phyloP scores from a whole-genome alignment of 495 filamentous ascomycete genomes.

The Aspergillus avenaceus region DNA sequence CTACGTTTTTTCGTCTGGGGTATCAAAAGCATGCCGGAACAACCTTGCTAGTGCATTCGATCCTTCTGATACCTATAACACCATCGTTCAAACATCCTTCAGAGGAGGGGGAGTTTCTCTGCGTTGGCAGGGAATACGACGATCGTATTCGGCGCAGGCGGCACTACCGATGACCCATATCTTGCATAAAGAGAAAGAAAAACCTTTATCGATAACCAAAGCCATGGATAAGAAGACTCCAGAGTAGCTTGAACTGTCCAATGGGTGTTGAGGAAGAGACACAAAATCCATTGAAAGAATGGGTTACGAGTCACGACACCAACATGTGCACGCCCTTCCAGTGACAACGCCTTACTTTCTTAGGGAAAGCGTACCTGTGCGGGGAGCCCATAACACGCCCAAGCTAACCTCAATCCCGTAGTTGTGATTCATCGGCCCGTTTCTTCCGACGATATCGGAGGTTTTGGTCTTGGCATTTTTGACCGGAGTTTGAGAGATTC shows the following conservation, averaged over 20 bases:
- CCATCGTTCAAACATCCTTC: conserved; percentile 1
- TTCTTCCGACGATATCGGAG: conserved; percentile 11
- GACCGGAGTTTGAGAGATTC: not conserved
- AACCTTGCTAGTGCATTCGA: conserved; percentile 11
- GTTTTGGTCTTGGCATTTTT: not conserved
- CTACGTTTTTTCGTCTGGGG: conserved; percentile 31
- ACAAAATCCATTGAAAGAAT: conserved; percentile 13
- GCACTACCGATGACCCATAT: conserved; percentile 3
- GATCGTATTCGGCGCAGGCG: conserved; percentile 7
- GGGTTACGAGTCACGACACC: conserved; percentile 6
- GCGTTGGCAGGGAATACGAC: not conserved
- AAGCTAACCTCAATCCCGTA: conserved; percentile 7
- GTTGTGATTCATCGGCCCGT: conserved; percentile 14
- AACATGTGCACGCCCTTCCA: conserved; percentile 32
- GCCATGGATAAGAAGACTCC: conserved; percentile 6
- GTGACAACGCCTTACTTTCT: conserved; percentile 33
- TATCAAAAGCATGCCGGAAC: conserved; percentile 24
- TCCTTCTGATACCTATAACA: too few relatives aligned
- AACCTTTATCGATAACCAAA: not conserved
- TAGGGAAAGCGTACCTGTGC: conserved; percentile 10
- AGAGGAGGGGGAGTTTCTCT: not conserved
- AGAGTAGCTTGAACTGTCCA: too few relatives aligned
- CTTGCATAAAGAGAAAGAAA: not conserved
- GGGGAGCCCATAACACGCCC: not conserved
- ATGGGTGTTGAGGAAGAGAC: conserved; percentile 5